Base-by-base conservation (phyloP, 371 early-diverging fungal species). In the Catenaria anguillulae region DNA sequence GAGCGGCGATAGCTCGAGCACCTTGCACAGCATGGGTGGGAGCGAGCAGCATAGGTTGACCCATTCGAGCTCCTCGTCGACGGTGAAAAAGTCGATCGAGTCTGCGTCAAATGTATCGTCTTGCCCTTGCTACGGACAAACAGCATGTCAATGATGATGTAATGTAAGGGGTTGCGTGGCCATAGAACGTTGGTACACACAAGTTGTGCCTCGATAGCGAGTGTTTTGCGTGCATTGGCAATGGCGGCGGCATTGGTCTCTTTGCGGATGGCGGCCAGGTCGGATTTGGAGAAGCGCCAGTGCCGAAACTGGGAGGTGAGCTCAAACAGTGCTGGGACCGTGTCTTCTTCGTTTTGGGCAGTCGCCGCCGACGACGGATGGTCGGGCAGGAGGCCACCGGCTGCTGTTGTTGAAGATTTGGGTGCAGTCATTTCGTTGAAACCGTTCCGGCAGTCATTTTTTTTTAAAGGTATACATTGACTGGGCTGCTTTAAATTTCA, bases 281-380 rank as follows among this genome's bases (percentile, higher is more conserved):
- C 72, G 33, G 63, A 62, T 35, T 77, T 73, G 31, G 83, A 80
- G 56, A 82, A 87, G 29, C 84, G 70, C 89, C 89, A 88, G 67
- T 87, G 79, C 36, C 78, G 78, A 63, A 77, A 87, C 62, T 88
- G 89, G 4, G 87, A 76, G 17, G 80, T n/a, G n/a, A n/a, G n/a
- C n/a, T n/a, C n/a, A n/a, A n/a, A n/a, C n/a, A n/a, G n/a, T n/a
- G n/a, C n/a, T n/a, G n/a, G n/a, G n/a, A n/a, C n/a, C n/a, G n/a
- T n/a, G n/a, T n/a, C n/a, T n/a, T n/a, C n/a, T n/a, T n/a, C n/a
- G n/a, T n/a, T n/a, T n/a, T n/a, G n/a, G n/a, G n/a, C n/a, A n/a
- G n/a, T n/a, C n/a, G n/a, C n/a, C n/a, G n/a, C n/a, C n/a, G n/a
- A n/a, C n/a, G n/a, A n/a, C n/a, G n/a, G n/a, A n/a, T n/a, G n/a